Evolutionary conservation across 2,329 filamentous ascomycete species (phyloP), one percentile per base, ranked within the genome.

Genomic region (Xylaria sp.): DNA sequence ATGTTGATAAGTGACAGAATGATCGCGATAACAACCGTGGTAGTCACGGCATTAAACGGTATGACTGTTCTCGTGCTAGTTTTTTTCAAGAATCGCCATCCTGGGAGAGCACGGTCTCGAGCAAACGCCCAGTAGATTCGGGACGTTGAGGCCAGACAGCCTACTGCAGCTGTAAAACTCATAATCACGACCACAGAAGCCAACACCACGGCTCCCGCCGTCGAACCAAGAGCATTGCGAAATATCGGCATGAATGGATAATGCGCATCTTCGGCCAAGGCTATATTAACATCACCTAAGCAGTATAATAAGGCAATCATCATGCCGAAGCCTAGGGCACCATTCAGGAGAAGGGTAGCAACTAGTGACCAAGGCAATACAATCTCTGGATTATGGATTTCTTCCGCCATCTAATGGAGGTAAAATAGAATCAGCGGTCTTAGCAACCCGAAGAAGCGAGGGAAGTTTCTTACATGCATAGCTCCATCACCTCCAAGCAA

Each of bases 161-260:
- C 81, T 19, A 84, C 80, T n/a, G 79, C 81, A 37, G 79, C 79
- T 17, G 77, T 80, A 1, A 79, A 78, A 9, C 80, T 71, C 21
- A 83, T 79, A 15, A 83, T 70, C 4, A 84, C 76, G 2, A 85
- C 71, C 21, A 86, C 77, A 2, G 77, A 70, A 0, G 78, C 76
- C 79, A 86, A 84, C 25, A 80, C 77, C 1, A 79, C 79, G 0
- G 83, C 79, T 0, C 79, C 83, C 1, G 77, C 78, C 2, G 77
- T 70, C 13, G 79, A 81, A 2, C 77, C 72, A 2, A 83, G 82
- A 1, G 79, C 80, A 33, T 84, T 78, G 64, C 78, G 77, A 58
- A 86, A 87, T 25, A 87, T 80, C 53, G 85, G 78, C 67, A 89
- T 86, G 64, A 86, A 86, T 0, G 86, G 85, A 46, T 83, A 84